Conservation (phyloP, 768 basidiomycete genomes). For the Tricholoma furcatifolium region DNA sequence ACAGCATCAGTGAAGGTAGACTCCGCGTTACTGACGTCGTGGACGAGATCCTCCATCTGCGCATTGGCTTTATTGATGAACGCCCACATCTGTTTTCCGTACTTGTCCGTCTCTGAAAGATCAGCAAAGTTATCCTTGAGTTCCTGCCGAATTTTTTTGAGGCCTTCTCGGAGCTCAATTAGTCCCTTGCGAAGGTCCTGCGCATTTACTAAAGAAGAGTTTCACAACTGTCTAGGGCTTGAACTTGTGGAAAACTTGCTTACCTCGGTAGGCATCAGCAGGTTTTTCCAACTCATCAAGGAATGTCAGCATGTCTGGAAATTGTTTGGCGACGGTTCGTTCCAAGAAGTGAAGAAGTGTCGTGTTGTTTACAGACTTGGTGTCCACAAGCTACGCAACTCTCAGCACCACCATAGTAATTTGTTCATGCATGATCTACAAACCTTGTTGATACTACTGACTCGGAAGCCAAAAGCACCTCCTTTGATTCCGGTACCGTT, state of each 20-base stretch:
- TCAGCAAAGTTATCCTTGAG: slow-evolving; percentile 78
- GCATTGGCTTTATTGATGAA: slow-evolving; percentile 77
- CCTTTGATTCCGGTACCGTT: slow-evolving; percentile 96
- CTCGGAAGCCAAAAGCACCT: slow-evolving; percentile 94
- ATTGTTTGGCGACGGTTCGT: slow-evolving; percentile 82
- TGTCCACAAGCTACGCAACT: slow-evolving; percentile 80
- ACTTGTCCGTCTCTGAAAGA: slow-evolving; percentile 68
- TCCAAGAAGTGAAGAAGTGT: slow-evolving; percentile 95
- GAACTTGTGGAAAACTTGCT: slow-evolving; percentile 10
- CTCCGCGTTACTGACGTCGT: slow-evolving; percentile 86
- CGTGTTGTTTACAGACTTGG: slow-evolving; percentile 92
- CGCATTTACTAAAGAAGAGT: slow-evolving; percentile 64
- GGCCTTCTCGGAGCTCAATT: slow-evolving; percentile 66
- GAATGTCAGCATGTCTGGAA: slow-evolving; percentile 85
- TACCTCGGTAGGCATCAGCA: slow-evolving; percentile 91
- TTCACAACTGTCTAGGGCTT: slow-evolving; percentile 8
- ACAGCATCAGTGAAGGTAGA: slow-evolving; percentile 82
- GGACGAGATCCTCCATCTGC: slow-evolving; percentile 79
- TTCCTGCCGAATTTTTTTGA: slow-evolving; percentile 80
- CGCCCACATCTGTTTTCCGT: slow-evolving; percentile 89
- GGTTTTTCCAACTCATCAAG: slow-evolving; percentile 87
- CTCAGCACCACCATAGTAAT: not conserved
- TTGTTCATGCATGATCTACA: slow-evolving; percentile 19
- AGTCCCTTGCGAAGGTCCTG: slow-evolving; percentile 82
- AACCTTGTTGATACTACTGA: slow-evolving; percentile 96